phyloP scores from a whole-genome alignment of 768 basidiomycete genomes.

The Cystofilobasidium ferigula region DNA sequence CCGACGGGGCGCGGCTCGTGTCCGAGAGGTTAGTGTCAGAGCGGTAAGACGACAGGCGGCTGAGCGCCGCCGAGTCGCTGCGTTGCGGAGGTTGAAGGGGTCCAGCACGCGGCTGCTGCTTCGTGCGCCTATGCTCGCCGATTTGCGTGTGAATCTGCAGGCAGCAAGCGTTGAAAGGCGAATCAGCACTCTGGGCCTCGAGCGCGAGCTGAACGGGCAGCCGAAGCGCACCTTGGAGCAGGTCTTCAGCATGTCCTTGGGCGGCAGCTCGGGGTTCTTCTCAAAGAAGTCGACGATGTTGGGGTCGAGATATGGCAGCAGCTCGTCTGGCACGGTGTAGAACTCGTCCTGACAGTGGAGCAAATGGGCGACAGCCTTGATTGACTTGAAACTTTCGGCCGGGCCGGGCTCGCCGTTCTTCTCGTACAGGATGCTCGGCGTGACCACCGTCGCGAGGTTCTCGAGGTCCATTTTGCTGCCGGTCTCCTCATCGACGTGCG shows the following conservation, averaged over 20 bases:
- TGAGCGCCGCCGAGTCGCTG: neutral
- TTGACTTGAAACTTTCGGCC: constrained; percentile 85
- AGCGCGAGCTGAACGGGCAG: neutral
- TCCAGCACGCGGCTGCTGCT: no score
- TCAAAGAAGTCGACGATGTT: constrained; percentile 68
- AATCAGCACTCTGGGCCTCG: neutral
- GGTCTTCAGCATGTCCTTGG: constrained; percentile 92
- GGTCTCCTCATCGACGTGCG: constrained; percentile 92
- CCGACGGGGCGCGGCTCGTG: neutral
- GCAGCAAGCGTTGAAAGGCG: neutral
- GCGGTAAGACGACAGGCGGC: constrained; percentile 10
- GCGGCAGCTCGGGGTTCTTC: constrained; percentile 74
- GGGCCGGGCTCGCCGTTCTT: constrained; percentile 72
- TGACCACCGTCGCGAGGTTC: constrained; percentile 93
- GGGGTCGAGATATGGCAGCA: constrained; percentile 72
- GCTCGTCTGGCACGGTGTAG: constrained; percentile 86
- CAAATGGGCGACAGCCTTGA: constrained; percentile 71
- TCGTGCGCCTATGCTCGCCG: neutral
- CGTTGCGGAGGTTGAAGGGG: neutral
- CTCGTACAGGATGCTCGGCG: constrained; percentile 88
- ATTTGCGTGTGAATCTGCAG: constrained; percentile 23
- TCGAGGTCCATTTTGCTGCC: constrained; percentile 96
- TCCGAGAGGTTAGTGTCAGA: constrained; percentile 7
- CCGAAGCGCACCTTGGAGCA: constrained; percentile 50
- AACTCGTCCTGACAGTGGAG: constrained; percentile 91